These are phyloP conservation scores for Bipolaris zeicola DNA, from an alignment of 2,329 filamentous ascomycete genomes.

Conservation along the genomic window DNA sequence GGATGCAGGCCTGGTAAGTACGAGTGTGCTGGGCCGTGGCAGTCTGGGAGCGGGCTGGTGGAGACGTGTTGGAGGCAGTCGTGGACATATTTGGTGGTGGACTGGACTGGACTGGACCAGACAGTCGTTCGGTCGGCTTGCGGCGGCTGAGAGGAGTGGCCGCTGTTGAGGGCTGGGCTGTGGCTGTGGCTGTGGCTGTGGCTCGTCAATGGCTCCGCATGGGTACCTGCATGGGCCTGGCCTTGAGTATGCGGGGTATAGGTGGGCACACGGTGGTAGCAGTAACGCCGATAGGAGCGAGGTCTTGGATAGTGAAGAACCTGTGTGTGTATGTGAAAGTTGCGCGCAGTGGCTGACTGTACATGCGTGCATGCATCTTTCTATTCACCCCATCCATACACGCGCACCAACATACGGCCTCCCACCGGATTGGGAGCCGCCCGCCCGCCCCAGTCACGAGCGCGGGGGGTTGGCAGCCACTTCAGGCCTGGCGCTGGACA, in stretches of 20 bases:
- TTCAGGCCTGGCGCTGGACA: slow-evolving; percentile 2
- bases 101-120: neutral
- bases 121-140: slow-evolving; percentile 17
- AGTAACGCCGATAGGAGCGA: slow-evolving; percentile 18
- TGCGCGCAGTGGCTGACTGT: slow-evolving; percentile 5
- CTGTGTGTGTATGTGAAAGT: slow-evolving; percentile 9
- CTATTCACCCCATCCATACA: no score
- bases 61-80: slow-evolving; percentile 31
- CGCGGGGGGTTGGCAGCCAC: slow-evolving; percentile 8
- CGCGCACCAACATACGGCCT: neutral
- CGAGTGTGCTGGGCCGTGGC: slow-evolving; percentile 38
- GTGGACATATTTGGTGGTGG: slow-evolving; percentile 26
- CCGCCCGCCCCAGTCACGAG: slow-evolving; percentile 13
- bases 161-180: slow-evolving; percentile 8
- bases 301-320: no score
- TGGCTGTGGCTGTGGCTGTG: neutral
- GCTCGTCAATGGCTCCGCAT: neutral
- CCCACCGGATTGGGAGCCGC: neutral
- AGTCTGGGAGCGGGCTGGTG: slow-evolving; percentile 22
- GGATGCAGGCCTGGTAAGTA: slow-evolving; percentile 56
- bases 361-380: neutral
- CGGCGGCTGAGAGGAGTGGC: slow-evolving; percentile 20
- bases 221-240: slow-evolving; percentile 21
- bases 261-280: neutral
- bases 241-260: slow-evolving; percentile 2